Evolutionary conservation across 1,139 yeast species (phyloP).

Genomic region (Scheffersomyces titani): DNA sequence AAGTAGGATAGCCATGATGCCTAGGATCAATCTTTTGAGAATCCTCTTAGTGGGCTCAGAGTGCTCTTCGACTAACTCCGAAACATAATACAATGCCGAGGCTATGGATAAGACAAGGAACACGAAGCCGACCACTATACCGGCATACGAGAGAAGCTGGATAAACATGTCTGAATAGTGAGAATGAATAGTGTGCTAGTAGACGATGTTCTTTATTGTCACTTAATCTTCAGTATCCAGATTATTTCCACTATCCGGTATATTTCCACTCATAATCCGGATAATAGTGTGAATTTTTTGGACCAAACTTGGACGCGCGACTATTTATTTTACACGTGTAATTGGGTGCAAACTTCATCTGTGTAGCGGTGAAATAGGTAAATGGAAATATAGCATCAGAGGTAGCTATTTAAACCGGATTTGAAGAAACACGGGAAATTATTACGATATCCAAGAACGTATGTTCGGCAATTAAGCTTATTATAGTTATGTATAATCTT

Average conservation of each 20-base stretch:
- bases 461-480: no score
- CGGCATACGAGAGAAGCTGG: constrained; percentile 58
- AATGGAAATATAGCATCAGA: background rate
- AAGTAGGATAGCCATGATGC: constrained; percentile 53
- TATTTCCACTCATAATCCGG: background rate
- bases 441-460: no score
- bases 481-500: no score
- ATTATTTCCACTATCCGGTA: constrained; percentile 6
- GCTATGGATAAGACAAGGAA: constrained; percentile 65
- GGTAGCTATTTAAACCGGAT: no score
- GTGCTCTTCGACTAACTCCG: constrained; percentile 93
- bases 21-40: constrained; percentile 61
- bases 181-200: background rate
- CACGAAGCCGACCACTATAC: constrained; percentile 72
- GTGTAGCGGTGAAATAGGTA: no score
- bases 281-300: no score
- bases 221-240: background rate
- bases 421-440: no score
- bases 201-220: background rate
- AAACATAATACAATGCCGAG: constrained; percentile 85
- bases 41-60: constrained; percentile 79
- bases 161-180: constrained; percentile 32
- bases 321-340: background rate
- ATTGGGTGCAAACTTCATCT: background rate
- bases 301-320: background rate